A percentile compares a stretch with the other conserved stretches of the same genome.
Conservation (phyloP, 2,329 filamentous ascomycete genomes). For the Alternaria alternata region DNA sequence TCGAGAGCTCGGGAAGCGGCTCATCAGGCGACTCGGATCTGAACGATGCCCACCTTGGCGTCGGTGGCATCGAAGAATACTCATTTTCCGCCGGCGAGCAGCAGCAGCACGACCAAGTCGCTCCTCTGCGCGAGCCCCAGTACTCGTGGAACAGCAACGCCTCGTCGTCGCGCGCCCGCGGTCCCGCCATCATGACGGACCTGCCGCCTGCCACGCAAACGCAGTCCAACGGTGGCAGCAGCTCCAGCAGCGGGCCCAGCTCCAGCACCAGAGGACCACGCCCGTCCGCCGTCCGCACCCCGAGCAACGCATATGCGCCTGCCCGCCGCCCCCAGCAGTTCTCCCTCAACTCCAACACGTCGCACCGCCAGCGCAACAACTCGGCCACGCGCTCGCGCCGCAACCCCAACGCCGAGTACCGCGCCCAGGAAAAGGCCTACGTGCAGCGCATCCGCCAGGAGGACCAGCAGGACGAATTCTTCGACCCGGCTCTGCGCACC, state of each 20-base stretch:
- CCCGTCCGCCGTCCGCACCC: slow-evolving; percentile 56
- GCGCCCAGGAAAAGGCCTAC: slow-evolving; percentile 92
- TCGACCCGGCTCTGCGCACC: slow-evolving; percentile 71
- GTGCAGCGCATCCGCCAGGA: slow-evolving; percentile 90
- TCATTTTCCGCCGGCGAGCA: slow-evolving; percentile 50
- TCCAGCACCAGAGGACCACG: slow-evolving; percentile 37
- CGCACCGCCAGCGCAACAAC: slow-evolving; percentile 62
- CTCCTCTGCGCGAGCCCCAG: slow-evolving; percentile 37
- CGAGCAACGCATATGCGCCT: slow-evolving; percentile 60
- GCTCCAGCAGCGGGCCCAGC: slow-evolving; percentile 23
- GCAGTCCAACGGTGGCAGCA: slow-evolving; percentile 37
- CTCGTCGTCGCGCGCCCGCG: slow-evolving; percentile 36
- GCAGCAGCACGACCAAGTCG: slow-evolving; percentile 38
- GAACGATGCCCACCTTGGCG: slow-evolving; percentile 53
- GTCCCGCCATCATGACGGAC: slow-evolving; percentile 36
- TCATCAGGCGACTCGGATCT: slow-evolving; percentile 56
- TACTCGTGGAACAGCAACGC: slow-evolving; percentile 36
- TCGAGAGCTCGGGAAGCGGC: slow-evolving; percentile 54
- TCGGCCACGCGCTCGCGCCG: slow-evolving; percentile 63
- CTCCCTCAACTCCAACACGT: slow-evolving; percentile 51
- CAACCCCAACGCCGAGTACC: slow-evolving; percentile 76
- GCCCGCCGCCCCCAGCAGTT: slow-evolving; percentile 59
- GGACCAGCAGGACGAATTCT: slow-evolving; percentile 72
- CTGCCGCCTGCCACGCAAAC: slow-evolving; percentile 29
- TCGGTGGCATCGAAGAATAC: slow-evolving; percentile 49